Base-by-base conservation (phyloP, 2,329 filamentous ascomycete species). In the Pestalotiopsis sp. region DNA sequence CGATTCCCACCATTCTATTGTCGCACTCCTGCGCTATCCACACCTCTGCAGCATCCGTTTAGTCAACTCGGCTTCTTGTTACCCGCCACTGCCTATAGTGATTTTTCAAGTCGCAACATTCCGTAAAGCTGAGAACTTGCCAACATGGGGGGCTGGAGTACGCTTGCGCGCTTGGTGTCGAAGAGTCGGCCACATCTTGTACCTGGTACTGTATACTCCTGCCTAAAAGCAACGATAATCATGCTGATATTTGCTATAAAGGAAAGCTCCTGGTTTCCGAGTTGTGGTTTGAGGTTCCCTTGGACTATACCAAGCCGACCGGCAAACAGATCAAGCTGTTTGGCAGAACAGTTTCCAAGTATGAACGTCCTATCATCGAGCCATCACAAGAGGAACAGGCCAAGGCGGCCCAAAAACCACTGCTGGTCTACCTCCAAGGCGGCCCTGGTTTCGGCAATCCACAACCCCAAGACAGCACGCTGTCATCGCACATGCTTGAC, bases 231-330 rank as follows among this genome's bases (percentile, higher is more conserved):
- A 58, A 2, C 20, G 3, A 31, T 4, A 63, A 9, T 11, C 41
- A 11, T n/a, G 25, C 11, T 66, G 17, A 64, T 60, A 59, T 20
- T 66, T 41, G 3, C 25, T 14, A 2, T 6, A 31, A 66, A 94
- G 93, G 93, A 63, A 91, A 91, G 77, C 85, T 97, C 60, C 85
- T 88, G 70, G 87, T 97, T 70, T 92, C 92, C 2, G 94, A 97
- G 78, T 87, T 95, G 75, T 92, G 94, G 83, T 97, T 97, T 80
- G 87, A 93, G 73, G 94, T 97, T 12, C 94, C 95, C 3, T 86
- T 93, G 70, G 92, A 97, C 82, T 92, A 97, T 80, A 81, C 82
- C 70, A 87, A 90, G 67, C 89, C 90, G 1, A 77, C 83, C 3
- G 82, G 85, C 38, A 88, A 87, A 62, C 89, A 84, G 4, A 85